These are phyloP conservation scores for Lignosus rhinocerotis DNA, from an alignment of 1,284 basidiomycete species.

Conservation along the genomic window DNA sequence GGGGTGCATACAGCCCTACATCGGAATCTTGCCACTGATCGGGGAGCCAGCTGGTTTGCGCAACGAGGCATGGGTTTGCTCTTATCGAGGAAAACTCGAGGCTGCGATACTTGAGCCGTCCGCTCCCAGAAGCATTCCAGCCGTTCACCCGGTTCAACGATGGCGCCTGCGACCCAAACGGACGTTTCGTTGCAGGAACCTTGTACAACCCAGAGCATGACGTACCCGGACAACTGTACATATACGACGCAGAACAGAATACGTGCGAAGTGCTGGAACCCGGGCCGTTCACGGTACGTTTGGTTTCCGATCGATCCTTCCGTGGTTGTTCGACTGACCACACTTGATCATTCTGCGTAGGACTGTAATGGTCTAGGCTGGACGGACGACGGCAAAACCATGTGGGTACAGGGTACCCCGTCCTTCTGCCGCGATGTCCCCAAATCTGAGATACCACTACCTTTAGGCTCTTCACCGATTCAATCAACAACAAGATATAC, in stretches of 20 bases:
- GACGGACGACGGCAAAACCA: slow-evolving; percentile 58
- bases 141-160: slow-evolving; percentile 65
- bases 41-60: slow-evolving; percentile 52
- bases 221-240: slow-evolving; percentile 59
- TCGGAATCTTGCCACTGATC: neutral
- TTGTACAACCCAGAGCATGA: slow-evolving; percentile 49
- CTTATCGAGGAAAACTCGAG: slow-evolving; percentile 44
- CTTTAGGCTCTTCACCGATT: slow-evolving; percentile 68
- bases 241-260: slow-evolving; percentile 52
- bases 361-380: slow-evolving; percentile 68
- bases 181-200: slow-evolving; percentile 67
- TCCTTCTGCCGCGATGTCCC: slow-evolving; percentile 15
- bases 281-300: slow-evolving; percentile 63
- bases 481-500: slow-evolving; percentile 60
- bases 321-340: slow-evolving; percentile 9
- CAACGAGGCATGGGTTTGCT: slow-evolving; percentile 54
- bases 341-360: slow-evolving; percentile 32
- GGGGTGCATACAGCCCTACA: neutral
- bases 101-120: slow-evolving; percentile 49
- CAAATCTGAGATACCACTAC: slow-evolving; percentile 20
- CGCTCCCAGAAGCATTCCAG: slow-evolving; percentile 43
- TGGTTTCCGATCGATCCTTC: neutral
- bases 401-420: slow-evolving; percentile 40
- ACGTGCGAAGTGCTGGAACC: slow-evolving; percentile 55
- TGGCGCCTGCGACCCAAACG: slow-evolving; percentile 63